Conservation (phyloP, 2,329 filamentous ascomycete genomes). For the Curvularia verruculosa region DNA sequence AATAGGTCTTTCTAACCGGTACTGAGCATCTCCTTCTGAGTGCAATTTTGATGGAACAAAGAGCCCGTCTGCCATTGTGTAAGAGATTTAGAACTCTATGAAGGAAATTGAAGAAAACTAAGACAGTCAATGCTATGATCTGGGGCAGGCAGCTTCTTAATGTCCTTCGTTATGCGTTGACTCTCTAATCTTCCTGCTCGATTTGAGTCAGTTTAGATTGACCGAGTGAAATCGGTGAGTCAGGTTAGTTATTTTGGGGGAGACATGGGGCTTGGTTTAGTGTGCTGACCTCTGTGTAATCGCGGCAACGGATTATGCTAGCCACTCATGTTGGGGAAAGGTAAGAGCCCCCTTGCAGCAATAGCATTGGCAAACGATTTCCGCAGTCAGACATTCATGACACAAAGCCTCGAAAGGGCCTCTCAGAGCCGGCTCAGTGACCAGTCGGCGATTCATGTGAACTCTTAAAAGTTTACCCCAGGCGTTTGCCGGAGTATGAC, state of each 20-base stretch:
- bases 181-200: background rate
- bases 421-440: too few species aligned
- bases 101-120: background rate
- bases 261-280: constrained; percentile 1
- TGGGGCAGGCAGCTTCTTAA: constrained; percentile 11
- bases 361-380: constrained; percentile 24
- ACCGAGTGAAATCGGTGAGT: constrained; percentile 12
- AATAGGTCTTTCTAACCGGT: constrained; percentile 39
- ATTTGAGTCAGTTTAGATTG: constrained; percentile 13
- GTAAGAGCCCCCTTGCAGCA: constrained; percentile 7
- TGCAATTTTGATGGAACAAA: constrained; percentile 31
- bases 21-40: constrained; percentile 35
- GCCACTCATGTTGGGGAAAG: constrained; percentile 15
- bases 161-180: background rate
- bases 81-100: background rate
- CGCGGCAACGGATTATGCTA: background rate
- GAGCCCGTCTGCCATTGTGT: constrained; percentile 29
- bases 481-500: background rate
- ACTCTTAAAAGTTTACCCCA: background rate
- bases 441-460: background rate
- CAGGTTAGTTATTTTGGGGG: background rate
- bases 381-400: constrained; percentile 6
- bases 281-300: background rate
- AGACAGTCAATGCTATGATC: background rate
- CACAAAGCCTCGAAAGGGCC: background rate